A percentile compares a stretch with the other conserved stretches of the same genome.
These are phyloP conservation scores for Scalesia atractyloides DNA, from an alignment of 129 eudicot species.

Conservation along the genomic window DNA sequence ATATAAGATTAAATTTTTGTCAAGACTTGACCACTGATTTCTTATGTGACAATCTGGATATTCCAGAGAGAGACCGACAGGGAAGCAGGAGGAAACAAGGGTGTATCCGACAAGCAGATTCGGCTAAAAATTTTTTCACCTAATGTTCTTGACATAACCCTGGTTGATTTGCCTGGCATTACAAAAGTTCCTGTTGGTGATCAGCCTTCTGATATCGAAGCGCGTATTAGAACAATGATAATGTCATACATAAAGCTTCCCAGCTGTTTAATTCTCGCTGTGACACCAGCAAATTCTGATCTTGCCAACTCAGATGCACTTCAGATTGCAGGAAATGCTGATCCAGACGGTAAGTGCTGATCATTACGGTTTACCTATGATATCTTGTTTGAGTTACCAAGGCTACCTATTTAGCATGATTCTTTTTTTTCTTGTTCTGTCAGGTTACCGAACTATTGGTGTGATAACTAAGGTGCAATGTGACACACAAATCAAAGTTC, in stretches of 20 bases:
- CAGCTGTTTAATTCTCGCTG: conserved; percentile 89
- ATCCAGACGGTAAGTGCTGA: conserved; percentile 77
- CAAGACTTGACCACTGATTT: conserved; percentile 9
- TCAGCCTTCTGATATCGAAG: conserved; percentile 96
- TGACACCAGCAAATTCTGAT: conserved; percentile 95
- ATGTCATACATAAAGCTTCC: conserved; percentile 80
- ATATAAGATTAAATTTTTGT: neutral
- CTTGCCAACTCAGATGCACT: conserved; percentile 97
- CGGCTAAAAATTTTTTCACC: conserved; percentile 93
- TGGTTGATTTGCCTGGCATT: conserved; percentile 93
- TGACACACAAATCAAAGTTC: neutral
- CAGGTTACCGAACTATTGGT: conserved; percentile 98
- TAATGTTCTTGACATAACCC: conserved; percentile 94
- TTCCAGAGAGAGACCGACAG: conserved; percentile 92
- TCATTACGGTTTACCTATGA: neutral
- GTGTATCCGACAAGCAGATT: conserved; percentile 93
- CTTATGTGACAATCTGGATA: conserved; percentile 13
- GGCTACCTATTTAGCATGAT: conserved; percentile 11
- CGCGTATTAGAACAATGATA: conserved; percentile 92
- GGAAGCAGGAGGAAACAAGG: conserved; percentile 97
- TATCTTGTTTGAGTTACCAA: neutral
- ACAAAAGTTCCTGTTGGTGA: conserved; percentile 99
- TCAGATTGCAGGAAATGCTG: conserved; percentile 94
- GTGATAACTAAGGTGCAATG: conserved; percentile 84
- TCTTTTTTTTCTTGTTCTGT: conserved; percentile 6